A percentile compares a stretch with the other conserved stretches of the same genome.
phyloP scores from a whole-genome alignment of 2,329 filamentous ascomycete genomes.

The Scopulariopsis brevicaulis region DNA sequence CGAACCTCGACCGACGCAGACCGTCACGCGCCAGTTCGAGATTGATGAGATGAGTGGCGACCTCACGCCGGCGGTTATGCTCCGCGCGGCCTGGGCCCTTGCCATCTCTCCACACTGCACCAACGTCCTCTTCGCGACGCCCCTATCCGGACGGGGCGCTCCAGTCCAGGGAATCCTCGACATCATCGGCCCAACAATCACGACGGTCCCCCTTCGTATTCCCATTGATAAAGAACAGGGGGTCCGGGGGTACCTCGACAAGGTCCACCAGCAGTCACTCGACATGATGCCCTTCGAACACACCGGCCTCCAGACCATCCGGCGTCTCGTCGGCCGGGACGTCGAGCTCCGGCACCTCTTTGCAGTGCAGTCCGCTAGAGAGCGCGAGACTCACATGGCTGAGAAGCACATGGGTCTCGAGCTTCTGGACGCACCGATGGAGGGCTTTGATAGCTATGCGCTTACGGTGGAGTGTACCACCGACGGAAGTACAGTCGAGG shows the following conservation, averaged over 20 bases:
- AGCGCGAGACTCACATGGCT: background rate
- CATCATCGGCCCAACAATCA: constrained; percentile 15
- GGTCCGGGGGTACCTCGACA: constrained; percentile 8
- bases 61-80: constrained; percentile 29
- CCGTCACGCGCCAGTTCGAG: constrained; percentile 32
- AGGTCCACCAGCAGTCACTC: constrained; percentile 10
- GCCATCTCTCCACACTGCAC: constrained; percentile 22
- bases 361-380: background rate
- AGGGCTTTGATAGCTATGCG: background rate
- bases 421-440: background rate
- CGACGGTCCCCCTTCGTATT: constrained; percentile 14
- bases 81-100: constrained; percentile 17
- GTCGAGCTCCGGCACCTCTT: background rate
- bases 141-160: constrained; percentile 13
- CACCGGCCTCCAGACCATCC: constrained; percentile 16
- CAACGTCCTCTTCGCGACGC: constrained; percentile 18
- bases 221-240: constrained; percentile 13
- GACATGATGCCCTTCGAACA: constrained; percentile 13
- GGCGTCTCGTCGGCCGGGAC: background rate
- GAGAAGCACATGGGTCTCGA: background rate
- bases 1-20: constrained; percentile 18
- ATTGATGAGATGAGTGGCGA: constrained; percentile 36
- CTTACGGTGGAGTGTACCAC: background rate
- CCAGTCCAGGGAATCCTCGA: constrained; percentile 11
- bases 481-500: background rate